These are phyloP conservation scores for Moelleriella libera DNA, from an alignment of 2,329 filamentous ascomycete species.

Conservation along the genomic window DNA sequence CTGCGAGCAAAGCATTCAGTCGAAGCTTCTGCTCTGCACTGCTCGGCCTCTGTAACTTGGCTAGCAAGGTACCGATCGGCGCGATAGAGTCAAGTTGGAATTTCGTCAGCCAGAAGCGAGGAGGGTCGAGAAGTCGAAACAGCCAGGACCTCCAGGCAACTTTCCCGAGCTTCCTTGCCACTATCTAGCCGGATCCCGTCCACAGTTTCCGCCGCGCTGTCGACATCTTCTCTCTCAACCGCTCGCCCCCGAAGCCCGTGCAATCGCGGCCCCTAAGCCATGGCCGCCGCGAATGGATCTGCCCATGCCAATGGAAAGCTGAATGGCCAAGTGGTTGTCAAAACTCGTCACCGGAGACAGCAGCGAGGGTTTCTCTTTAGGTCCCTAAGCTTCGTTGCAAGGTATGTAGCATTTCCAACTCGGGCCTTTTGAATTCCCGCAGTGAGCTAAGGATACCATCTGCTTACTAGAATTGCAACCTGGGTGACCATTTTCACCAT, in stretches of 20 bases:
- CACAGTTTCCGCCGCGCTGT: not conserved
- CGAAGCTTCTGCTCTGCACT: not conserved
- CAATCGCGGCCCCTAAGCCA: not conserved
- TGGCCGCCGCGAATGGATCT: constrained; percentile 26
- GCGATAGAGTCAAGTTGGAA: no score
- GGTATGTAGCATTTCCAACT: constrained; percentile 24
- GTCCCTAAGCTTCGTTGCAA: constrained; percentile 35
- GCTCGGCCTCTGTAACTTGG: not conserved
- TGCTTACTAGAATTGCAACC: constrained; percentile 47
- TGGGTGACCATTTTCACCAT: constrained; percentile 81
- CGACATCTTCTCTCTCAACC: not conserved
- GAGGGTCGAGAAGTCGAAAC: no score
- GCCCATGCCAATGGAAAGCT: constrained; percentile 18
- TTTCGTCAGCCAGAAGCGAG: no score
- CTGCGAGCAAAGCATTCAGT: not conserved
- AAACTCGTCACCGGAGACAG: constrained; percentile 8
- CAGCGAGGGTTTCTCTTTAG: constrained; percentile 17
- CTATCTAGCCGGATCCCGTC: not conserved
- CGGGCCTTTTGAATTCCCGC: not conserved
- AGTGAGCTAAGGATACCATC: not conserved
- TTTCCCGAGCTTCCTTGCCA: no score
- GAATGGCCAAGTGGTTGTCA: constrained; percentile 13
- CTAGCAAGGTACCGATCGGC: no score
- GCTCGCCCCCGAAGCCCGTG: not conserved
- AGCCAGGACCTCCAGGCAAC: no score